These are phyloP conservation scores for Amanita subjunquillea DNA, from an alignment of 768 basidiomycete species.

Conservation along the genomic window DNA sequence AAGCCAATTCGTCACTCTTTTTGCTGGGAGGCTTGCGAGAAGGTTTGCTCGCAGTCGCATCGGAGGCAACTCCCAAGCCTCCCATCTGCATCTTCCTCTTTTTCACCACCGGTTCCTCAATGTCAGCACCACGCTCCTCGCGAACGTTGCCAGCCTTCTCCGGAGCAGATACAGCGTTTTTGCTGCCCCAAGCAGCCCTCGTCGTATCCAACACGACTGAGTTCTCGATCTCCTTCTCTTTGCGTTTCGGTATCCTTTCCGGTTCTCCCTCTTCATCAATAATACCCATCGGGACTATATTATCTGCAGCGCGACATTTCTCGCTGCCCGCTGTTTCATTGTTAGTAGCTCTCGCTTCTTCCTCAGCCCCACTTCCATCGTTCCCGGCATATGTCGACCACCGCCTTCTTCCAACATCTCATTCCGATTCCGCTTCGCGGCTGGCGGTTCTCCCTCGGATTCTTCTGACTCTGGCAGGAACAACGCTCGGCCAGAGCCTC, in stretches of 20 bases:
- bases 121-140: background rate
- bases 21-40: background rate
- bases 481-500: background rate
- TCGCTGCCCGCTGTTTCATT: background rate
- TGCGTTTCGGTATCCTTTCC: background rate
- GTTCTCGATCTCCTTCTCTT: constrained; percentile 15
- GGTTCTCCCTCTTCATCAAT: constrained; percentile 5
- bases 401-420: no score
- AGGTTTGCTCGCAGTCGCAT: background rate
- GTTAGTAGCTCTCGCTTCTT: background rate
- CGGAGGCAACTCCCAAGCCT: background rate
- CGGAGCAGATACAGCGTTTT: background rate
- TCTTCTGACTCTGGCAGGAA: constrained; percentile 8
- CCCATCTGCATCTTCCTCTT: constrained; percentile 8
- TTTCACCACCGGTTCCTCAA: constrained; percentile 4
- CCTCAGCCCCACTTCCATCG: background rate
- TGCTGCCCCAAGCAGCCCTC: constrained; percentile 31
- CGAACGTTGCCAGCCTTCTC: background rate
- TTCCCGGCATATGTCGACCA: background rate
- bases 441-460: background rate
- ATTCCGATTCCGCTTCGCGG: background rate
- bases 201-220: constrained; percentile 27
- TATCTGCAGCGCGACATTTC: background rate
- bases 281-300: background rate
- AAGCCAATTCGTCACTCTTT: background rate